Evolutionary conservation across 2,329 filamentous ascomycete genomes (phyloP).

Genomic region (Parasarocladium wereldwijsianum): DNA sequence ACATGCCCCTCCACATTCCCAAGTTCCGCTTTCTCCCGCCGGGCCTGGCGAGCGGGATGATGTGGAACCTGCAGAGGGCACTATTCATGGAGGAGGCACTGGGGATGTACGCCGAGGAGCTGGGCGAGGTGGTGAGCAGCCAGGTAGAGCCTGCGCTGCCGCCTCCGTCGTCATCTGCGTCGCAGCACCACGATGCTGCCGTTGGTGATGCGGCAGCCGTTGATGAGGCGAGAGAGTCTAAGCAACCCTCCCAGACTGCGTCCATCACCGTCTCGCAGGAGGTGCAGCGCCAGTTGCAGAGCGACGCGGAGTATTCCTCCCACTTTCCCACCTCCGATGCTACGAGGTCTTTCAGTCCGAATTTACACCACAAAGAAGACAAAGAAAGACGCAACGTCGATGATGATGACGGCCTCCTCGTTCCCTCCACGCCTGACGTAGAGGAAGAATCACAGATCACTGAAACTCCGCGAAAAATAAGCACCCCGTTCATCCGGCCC

Average conservation of each 20-base stretch:
- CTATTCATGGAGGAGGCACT: conserved; percentile 23
- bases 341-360: no score
- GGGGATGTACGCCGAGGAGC: conserved; percentile 11
- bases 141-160: conserved; percentile 3
- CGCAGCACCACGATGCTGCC: conserved; percentile 5
- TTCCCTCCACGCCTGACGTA: conserved; percentile 18
- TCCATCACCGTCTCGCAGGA: conserved; percentile 33
- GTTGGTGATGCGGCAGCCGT: no score
- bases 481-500: conserved; percentile 9
- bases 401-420: conserved; percentile 12
- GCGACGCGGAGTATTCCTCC: conserved; percentile 27
- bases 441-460: conserved; percentile 3
- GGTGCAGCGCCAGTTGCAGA: conserved; percentile 33
- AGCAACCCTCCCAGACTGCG: no score
- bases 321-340: conserved; percentile 15
- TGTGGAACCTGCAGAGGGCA: conserved; percentile 41
- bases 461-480: not conserved
- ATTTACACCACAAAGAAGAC: no score
- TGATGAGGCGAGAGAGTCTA: no score
- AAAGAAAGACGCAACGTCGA: conserved; percentile 2
- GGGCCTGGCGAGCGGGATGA: conserved; percentile 39
- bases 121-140: conserved; percentile 7
- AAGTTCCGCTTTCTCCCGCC: conserved; percentile 40
- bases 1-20: conserved; percentile 37
- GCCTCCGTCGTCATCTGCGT: not conserved